phyloP scores from a whole-genome alignment of 805 yeast genomes.

The Peterozyma xylosa region DNA sequence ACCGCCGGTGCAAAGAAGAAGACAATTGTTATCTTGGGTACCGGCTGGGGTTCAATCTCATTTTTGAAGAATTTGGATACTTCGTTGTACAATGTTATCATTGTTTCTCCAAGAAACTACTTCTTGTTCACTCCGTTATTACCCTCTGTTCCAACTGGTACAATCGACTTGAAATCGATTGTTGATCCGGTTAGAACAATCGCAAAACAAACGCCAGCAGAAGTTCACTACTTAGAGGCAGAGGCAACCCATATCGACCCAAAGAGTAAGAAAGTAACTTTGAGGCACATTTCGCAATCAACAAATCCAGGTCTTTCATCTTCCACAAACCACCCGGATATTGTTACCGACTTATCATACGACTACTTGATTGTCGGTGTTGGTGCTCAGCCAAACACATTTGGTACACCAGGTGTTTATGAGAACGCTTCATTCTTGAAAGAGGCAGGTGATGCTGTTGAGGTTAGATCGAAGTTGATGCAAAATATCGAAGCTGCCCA shows the following conservation, averaged over 20 bases:
- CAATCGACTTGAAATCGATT: slow-evolving; percentile 83
- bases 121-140: slow-evolving; percentile 92
- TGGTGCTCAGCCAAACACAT: slow-evolving; percentile 93
- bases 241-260: slow-evolving; percentile 84
- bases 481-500: slow-evolving; percentile 86
- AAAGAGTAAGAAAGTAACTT: slow-evolving; percentile 49
- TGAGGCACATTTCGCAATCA: slow-evolving; percentile 50
- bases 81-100: slow-evolving; percentile 77
- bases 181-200: slow-evolving; percentile 89
- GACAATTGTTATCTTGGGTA: slow-evolving; percentile 70
- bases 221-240: slow-evolving; percentile 80
- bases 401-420: slow-evolving; percentile 90
- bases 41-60: slow-evolving; percentile 95
- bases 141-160: slow-evolving; percentile 93
- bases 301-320: slow-evolving; percentile 26
- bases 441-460: slow-evolving; percentile 83
- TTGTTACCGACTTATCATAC: slow-evolving; percentile 43
- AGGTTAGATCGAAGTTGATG: slow-evolving; percentile 76
- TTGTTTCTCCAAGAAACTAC: slow-evolving; percentile 92
- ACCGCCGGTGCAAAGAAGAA: slow-evolving; percentile 56
- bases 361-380: slow-evolving; percentile 89
- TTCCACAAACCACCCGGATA: slow-evolving; percentile 28
- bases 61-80: slow-evolving; percentile 81
- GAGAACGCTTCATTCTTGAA: slow-evolving; percentile 85
- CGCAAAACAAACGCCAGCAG: slow-evolving; percentile 68